Evolutionary conservation across 2,329 filamentous ascomycete genomes (phyloP).

Genomic region (Acarospora socialis): DNA sequence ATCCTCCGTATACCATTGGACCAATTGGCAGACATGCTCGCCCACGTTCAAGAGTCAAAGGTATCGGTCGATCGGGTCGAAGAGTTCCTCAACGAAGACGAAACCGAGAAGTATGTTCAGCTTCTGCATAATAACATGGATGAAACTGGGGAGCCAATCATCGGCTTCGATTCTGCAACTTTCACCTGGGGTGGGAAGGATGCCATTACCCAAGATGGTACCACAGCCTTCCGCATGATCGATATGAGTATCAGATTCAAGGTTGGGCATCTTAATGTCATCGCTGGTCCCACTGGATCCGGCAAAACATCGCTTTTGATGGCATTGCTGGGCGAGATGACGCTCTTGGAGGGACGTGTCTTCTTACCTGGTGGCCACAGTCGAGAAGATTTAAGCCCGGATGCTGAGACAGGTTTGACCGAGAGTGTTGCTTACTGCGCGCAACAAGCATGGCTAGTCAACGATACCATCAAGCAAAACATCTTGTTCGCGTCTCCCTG

Average conservation of each 20-base stretch:
- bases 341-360: conserved; percentile 61
- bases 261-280: conserved; percentile 77
- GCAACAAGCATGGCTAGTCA: conserved; percentile 92
- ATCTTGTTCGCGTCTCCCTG: conserved; percentile 77
- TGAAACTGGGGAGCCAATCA: conserved; percentile 54
- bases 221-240: conserved; percentile 67
- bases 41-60: conserved; percentile 92
- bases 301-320: conserved; percentile 94
- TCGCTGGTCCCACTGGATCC: conserved; percentile 83
- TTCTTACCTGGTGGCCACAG: conserved; percentile 74
- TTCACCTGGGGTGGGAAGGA: conserved; percentile 70
- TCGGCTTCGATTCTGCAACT: conserved; percentile 72
- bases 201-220: conserved; percentile 43
- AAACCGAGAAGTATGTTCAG: conserved; percentile 90
- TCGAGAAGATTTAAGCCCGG: conserved; percentile 67
- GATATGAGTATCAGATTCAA: conserved; percentile 71
- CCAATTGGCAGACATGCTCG: conserved; percentile 95
- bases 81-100: conserved; percentile 80
- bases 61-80: conserved; percentile 95
- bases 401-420: conserved; percentile 72
- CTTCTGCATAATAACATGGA: conserved; percentile 56
- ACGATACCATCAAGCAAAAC: conserved; percentile 89
- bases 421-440: conserved; percentile 94
- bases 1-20: conserved; percentile 85
- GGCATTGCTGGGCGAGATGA: conserved; percentile 96